Base-by-base conservation (phyloP, 352 stramenopile genomes). In the Phytophthora boehmeriae region DNA sequence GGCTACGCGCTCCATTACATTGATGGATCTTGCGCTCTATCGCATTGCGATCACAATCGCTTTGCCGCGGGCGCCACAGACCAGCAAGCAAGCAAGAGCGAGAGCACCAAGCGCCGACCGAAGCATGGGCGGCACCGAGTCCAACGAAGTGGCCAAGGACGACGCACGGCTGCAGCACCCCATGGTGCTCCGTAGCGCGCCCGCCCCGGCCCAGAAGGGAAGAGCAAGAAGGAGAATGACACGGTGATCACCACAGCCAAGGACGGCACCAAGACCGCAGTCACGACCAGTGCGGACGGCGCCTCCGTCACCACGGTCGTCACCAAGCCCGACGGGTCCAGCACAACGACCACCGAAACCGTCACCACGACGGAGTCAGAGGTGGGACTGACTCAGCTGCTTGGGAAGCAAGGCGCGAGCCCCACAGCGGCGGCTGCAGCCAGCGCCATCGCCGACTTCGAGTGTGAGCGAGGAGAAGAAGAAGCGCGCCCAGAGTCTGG, bases 401-500 rank as follows among this genome's bases (percentile, higher is more conserved):
- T n/a, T n/a, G 28, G 25, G 25, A 30, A 58, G 23, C 52, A 60
- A 30, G 41, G 11, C 2, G 49, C 14, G 41, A 73, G 56, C 28
- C 63, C 64, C 32, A 77, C 58, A 30, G 48, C 65, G 13, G 53
- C 63, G 9, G 62, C 52, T 10, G 54, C 44, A 10, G 58, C 53
- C n/a, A 47, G 57, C 8, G 68, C 46, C 14, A 55, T 77, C 34
- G 59, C 49, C 10, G 66, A 75, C 41, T 72, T 75, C 30, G 70
- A 78, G 54, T 34, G 59, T 72, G 55, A 76, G 66, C 47, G 69
- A 76, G 43, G 52, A 71, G 32, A 69, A 54, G n/a, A 72, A 54
- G n/a, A 50, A 58, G 32, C 5, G 36, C 39, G 19, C 45, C 27
- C 41, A 65, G 58, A 64, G 48, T 39, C 41, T 72, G 27, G 50